Percentiles rank a stretch among this genome's conserved stretches.
Evolutionary conservation across 2,329 filamentous ascomycete genomes (phyloP).

Genomic region (Gremmenia infestans): DNA sequence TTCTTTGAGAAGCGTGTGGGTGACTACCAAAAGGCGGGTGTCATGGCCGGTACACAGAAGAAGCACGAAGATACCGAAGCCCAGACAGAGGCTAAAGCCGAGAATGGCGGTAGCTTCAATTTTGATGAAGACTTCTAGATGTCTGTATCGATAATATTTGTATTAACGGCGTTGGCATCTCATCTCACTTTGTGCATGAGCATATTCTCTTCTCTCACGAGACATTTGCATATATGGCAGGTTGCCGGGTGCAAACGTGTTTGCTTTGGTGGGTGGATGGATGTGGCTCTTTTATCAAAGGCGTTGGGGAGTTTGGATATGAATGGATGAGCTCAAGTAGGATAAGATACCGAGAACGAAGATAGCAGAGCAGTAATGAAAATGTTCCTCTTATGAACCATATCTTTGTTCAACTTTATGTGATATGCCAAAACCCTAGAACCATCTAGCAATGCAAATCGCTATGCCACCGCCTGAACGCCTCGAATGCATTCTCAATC

Average conservation of each 20-base stretch:
- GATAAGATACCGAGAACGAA: constrained; percentile 13
- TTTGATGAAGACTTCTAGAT: constrained; percentile 97
- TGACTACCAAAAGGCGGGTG: constrained; percentile 99
- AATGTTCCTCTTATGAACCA: constrained; percentile 1
- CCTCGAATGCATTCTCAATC: constrained; percentile 8
- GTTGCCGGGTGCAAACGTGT: constrained; percentile 24
- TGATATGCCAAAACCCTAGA: background rate
- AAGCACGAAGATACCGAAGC: constrained; percentile 47
- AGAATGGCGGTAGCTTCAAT: constrained; percentile 72
- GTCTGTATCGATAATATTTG: constrained; percentile 15
- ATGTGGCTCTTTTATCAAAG: constrained; percentile 17
- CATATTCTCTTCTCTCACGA: constrained; percentile 15
- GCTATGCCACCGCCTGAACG: constrained; percentile 7
- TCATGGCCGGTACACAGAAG: constrained; percentile 89
- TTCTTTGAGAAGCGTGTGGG: constrained; percentile 99
- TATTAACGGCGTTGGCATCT: constrained; percentile 16
- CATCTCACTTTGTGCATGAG: constrained; percentile 17
- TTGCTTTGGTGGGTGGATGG: constrained; percentile 12
- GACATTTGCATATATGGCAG: constrained; percentile 28
- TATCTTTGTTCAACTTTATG: background rate
- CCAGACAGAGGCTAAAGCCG: constrained; percentile 46
- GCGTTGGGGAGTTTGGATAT: constrained; percentile 25
- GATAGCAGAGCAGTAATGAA: constrained; percentile 17
- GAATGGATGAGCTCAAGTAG: constrained; percentile 4
- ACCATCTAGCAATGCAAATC: constrained; percentile 1